A percentile compares a stretch with the other conserved stretches of the same genome.
Conservation (phyloP, 306 rosid genomes). For the Inga laurina region DNA sequence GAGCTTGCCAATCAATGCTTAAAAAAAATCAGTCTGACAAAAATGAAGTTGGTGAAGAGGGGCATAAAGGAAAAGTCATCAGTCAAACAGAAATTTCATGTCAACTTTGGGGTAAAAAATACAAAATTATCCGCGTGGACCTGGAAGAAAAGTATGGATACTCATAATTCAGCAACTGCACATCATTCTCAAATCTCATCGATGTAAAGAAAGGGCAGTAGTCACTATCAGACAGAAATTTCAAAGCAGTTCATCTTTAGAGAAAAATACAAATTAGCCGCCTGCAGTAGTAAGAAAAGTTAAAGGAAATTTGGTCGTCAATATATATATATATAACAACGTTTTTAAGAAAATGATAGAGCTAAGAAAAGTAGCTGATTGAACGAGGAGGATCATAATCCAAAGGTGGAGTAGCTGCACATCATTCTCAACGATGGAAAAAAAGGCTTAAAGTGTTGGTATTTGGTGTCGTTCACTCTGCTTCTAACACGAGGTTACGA, state of each 20-base stretch:
- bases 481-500: too few relatives aligned
- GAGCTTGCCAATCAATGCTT: too few relatives aligned
- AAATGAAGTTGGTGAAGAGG: neutral
- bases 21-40: neutral
- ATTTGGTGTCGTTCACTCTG: neutral
- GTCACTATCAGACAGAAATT: neutral
- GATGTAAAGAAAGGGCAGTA: neutral
- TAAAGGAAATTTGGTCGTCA: neutral
- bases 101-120: too few relatives aligned
- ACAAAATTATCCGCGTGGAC: neutral
- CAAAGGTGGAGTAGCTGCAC: neutral
- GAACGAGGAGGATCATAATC: neutral
- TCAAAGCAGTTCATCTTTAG: too few relatives aligned
- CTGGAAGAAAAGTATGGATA: neutral
- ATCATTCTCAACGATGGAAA: neutral
- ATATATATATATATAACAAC: too few relatives aligned
- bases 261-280: neutral
- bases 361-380: neutral
- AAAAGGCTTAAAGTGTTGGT: neutral
- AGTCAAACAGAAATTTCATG: neutral
- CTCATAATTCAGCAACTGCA: neutral
- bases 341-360: too few relatives aligned
- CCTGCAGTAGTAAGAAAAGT: neutral
- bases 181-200: neutral
- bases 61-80: neutral